Percentiles rank a stretch among this genome's conserved stretches.
These are phyloP conservation scores for Dacryopinax primogenitus DNA, from an alignment of 768 basidiomycete genomes.

Conservation along the genomic window DNA sequence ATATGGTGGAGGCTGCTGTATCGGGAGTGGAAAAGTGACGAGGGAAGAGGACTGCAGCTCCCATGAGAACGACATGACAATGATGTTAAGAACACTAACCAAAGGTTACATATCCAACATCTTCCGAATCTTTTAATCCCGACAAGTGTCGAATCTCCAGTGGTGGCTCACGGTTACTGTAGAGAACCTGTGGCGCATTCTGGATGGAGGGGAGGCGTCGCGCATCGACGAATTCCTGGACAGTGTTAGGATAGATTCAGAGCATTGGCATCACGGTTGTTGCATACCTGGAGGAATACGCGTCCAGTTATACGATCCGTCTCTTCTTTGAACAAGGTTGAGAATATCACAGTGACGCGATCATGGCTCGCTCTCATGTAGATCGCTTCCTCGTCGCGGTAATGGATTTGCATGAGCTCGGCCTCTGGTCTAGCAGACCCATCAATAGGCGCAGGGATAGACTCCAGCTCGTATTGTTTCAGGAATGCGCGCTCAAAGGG, in stretches of 20 bases:
- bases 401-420: slow-evolving; percentile 84
- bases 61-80: not conserved
- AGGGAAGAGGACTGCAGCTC: slow-evolving; percentile 65
- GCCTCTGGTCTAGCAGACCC: slow-evolving; percentile 51
- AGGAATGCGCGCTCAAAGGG: slow-evolving; percentile 85
- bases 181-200: slow-evolving; percentile 92
- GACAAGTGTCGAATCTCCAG: slow-evolving; percentile 86
- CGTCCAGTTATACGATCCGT: slow-evolving; percentile 95
- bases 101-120: slow-evolving; percentile 93
- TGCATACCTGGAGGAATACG: slow-evolving; percentile 83
- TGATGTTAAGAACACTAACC: slow-evolving; percentile 21
- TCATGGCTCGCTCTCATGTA: slow-evolving; percentile 87
- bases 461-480: slow-evolving; percentile 69
- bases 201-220: slow-evolving; percentile 83
- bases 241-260: slow-evolving; percentile 12
- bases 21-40: slow-evolving; percentile 73
- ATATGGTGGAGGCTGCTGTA: slow-evolving; percentile 66
- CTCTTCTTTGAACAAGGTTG: slow-evolving; percentile 92
- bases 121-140: slow-evolving; percentile 68
- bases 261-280: not conserved
- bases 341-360: slow-evolving; percentile 95
- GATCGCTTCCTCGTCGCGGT: slow-evolving; percentile 94
- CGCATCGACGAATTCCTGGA: slow-evolving; percentile 97
- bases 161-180: slow-evolving; percentile 88
- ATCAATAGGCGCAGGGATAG: slow-evolving; percentile 27